Percentiles rank a stretch among this genome's conserved stretches.
Conservation (phyloP, 352 stramenopile species). For the Globisporangium barbulae region DNA sequence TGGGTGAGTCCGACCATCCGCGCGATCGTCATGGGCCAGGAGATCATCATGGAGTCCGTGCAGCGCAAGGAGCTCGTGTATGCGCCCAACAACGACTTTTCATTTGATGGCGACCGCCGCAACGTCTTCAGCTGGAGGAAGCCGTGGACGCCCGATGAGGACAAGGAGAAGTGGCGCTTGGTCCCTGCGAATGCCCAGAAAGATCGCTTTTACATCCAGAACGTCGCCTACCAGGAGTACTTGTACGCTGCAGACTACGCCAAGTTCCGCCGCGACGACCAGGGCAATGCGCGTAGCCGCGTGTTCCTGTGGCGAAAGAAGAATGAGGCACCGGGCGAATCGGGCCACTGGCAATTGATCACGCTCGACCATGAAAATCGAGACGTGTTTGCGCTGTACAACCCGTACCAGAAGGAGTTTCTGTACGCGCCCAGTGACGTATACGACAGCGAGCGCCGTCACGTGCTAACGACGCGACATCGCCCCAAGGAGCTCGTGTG, state of each 20-base stretch:
- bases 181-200: constrained; percentile 53
- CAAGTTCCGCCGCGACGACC: constrained; percentile 56
- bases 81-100: constrained; percentile 35
- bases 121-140: constrained; percentile 46
- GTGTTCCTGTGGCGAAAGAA: constrained; percentile 63
- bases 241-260: constrained; percentile 67
- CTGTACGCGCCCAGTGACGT: constrained; percentile 51
- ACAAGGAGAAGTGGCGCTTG: constrained; percentile 56
- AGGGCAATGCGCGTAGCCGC: constrained; percentile 46
- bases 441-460: constrained; percentile 49
- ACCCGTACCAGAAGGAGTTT: constrained; percentile 72
- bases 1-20: constrained; percentile 55
- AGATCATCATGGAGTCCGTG: constrained; percentile 37
- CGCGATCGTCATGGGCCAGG: constrained; percentile 42
- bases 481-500: constrained; percentile 23
- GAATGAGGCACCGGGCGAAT: constrained; percentile 36
- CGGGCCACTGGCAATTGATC: constrained; percentile 65
- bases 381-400: constrained; percentile 74
- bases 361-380: constrained; percentile 30
- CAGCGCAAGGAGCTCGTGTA: constrained; percentile 42
- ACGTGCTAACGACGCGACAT: constrained; percentile 44
- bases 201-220: constrained; percentile 69
- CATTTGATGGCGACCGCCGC: constrained; percentile 46
- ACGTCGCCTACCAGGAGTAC: constrained; percentile 50
- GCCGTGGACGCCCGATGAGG: constrained; percentile 22